Evolutionary conservation across 169 alveolate genomes (phyloP).

Genomic region (Blepharisma undulans): DNA sequence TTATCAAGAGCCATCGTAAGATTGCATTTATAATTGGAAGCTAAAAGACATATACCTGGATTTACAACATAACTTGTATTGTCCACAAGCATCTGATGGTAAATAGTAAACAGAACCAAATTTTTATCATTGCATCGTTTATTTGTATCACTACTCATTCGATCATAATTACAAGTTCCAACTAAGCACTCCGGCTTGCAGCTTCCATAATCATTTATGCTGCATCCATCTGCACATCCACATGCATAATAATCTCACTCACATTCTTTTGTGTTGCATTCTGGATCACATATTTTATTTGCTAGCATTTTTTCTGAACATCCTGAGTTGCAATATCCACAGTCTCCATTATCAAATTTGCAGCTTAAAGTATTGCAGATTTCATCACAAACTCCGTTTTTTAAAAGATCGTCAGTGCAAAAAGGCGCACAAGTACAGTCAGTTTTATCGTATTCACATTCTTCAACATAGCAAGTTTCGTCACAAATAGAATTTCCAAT

Average conservation of each 20-base stretch:
- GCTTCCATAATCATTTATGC: neutral
- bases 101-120: neutral
- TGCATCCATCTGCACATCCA: conserved; percentile 29
- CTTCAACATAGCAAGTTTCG: neutral
- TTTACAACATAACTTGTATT: neutral
- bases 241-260: conserved; percentile 3
- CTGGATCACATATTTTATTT: conserved; percentile 2
- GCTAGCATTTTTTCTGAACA: neutral
- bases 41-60: neutral
- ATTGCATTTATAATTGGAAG: neutral
- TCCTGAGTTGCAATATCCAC: neutral
- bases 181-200: conserved; percentile 11
- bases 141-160: neutral
- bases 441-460: neutral
- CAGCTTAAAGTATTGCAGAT: conserved; percentile 19
- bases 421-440: conserved; percentile 11
- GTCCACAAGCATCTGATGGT: neutral
- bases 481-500: conserved; percentile 4
- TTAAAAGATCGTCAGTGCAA: neutral
- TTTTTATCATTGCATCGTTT: neutral
- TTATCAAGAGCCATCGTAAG: neutral
- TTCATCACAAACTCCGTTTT: conserved; percentile 17
- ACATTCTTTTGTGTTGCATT: conserved; percentile 19
- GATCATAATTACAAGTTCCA: conserved; percentile 11
- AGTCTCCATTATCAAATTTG: conserved; percentile 13